phyloP scores from a whole-genome alignment of 2,329 filamentous ascomycete species.

The Alternaria dauci region DNA sequence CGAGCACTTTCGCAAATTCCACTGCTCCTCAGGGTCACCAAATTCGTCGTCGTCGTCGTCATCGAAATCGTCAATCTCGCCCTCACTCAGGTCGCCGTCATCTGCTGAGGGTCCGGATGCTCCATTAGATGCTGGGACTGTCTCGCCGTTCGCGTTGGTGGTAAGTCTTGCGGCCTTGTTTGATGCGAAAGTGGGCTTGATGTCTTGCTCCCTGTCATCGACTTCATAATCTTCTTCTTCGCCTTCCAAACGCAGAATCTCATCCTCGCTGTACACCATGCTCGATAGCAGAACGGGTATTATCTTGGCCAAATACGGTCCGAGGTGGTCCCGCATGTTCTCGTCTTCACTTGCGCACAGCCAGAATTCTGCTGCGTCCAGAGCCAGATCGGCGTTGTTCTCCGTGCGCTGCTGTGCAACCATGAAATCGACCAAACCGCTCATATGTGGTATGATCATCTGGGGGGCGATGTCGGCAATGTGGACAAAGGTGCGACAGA shows the following conservation, averaged over 20 bases:
- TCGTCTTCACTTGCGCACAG: constrained; percentile 90
- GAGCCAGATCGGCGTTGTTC: constrained; percentile 86
- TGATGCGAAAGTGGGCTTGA: constrained; percentile 91
- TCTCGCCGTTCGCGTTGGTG: constrained; percentile 58
- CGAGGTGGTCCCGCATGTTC: constrained; percentile 76
- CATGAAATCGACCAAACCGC: constrained; percentile 90
- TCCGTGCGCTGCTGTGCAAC: constrained; percentile 82
- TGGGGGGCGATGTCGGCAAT: constrained; percentile 90
- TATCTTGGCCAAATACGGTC: constrained; percentile 81
- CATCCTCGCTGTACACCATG: constrained; percentile 97
- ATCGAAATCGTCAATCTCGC: constrained; percentile 78
- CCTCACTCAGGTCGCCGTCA: constrained; percentile 83
- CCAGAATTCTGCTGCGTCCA: constrained; percentile 98
- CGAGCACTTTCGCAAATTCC: constrained; percentile 97
- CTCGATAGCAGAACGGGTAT: constrained; percentile 90
- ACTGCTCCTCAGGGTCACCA: constrained; percentile 84
- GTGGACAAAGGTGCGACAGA: constrained; percentile 91
- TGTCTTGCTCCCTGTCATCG: constrained; percentile 88
- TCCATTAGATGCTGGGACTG: constrained; percentile 54
- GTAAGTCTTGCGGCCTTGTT: constrained; percentile 67
- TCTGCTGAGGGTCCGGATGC: constrained; percentile 52
- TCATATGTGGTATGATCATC: constrained; percentile 87
- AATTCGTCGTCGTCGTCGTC: constrained; percentile 76
- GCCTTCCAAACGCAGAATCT: constrained; percentile 83
- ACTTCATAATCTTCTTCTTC: constrained; percentile 85